Conservation (phyloP, 2,329 filamentous ascomycete genomes). For the Sporothrix protearum region DNA sequence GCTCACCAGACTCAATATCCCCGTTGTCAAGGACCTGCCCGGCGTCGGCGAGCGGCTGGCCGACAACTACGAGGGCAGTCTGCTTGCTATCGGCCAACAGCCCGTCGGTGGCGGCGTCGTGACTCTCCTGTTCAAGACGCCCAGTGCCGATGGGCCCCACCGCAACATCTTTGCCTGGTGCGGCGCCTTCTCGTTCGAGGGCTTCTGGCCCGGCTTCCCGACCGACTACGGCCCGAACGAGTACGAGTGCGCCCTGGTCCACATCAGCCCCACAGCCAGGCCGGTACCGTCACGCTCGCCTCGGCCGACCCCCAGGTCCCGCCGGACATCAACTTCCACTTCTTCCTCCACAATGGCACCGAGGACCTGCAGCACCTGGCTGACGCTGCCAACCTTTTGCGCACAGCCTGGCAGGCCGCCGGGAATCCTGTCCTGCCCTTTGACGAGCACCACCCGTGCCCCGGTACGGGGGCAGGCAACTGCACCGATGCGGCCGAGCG, state of each 20-base stretch:
- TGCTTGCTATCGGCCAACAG: conserved; percentile 25
- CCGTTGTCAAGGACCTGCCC: conserved; percentile 45
- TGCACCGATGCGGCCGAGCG: conserved; percentile 24
- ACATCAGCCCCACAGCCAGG: conserved; percentile 31
- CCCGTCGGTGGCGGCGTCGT: conserved; percentile 26
- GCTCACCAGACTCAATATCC: conserved; percentile 34
- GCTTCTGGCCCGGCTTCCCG: conserved; percentile 30
- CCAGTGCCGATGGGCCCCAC: conserved; percentile 18
- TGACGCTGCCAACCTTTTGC: conserved; percentile 28
- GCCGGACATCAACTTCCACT: conserved; percentile 62
- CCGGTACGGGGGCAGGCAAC: conserved; percentile 25
- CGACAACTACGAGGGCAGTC: conserved; percentile 49
- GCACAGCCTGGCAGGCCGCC: conserved; percentile 24
- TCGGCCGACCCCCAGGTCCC: conserved; percentile 61
- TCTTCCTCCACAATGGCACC: conserved; percentile 44
- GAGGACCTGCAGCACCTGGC: conserved; percentile 27
- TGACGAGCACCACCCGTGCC: conserved; percentile 27
- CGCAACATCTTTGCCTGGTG: conserved; percentile 29
- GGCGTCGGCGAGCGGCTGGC: conserved; percentile 61
- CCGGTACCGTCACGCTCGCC: conserved; percentile 59
- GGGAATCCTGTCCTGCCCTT: conserved; percentile 25
- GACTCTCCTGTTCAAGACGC: conserved; percentile 27
- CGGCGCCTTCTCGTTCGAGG: conserved; percentile 28
- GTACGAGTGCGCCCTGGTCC: conserved; percentile 27
- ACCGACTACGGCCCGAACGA: conserved; percentile 27